phyloP scores from a whole-genome alignment of 495 filamentous ascomycete genomes.

The Neurospora sp. region DNA sequence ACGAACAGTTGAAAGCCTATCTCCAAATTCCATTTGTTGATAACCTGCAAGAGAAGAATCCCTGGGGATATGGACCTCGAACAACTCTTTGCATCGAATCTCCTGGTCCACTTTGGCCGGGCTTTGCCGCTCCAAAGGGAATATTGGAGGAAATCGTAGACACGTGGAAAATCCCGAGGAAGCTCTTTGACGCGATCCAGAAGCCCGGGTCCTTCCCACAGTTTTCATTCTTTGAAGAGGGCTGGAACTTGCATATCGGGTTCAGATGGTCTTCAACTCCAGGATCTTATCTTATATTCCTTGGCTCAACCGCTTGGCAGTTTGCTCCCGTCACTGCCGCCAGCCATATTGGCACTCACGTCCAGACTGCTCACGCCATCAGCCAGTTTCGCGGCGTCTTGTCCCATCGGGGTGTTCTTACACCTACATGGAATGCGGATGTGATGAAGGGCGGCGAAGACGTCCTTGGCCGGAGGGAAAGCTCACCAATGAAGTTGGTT shows the following conservation, averaged over 20 bases:
- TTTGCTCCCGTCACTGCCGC: no score
- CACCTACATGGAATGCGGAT: not conserved
- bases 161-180: not conserved
- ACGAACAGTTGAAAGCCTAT: not conserved
- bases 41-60: not conserved
- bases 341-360: no score
- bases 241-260: not conserved
- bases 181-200: not conserved
- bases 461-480: not conserved
- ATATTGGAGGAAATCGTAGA: not conserved
- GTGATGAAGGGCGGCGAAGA: not conserved
- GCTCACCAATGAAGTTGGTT: accelerated
- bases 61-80: not conserved
- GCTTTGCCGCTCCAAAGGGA: not conserved
- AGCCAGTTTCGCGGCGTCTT: not conserved
- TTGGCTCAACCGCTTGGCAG: not conserved
- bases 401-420: not conserved
- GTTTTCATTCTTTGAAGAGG: not conserved
- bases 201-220: not conserved
- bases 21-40: not conserved
- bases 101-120: not conserved
- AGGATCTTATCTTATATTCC: not conserved
- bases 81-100: not conserved
- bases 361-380: no score
- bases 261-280: not conserved